Conservation (phyloP, 306 rosid species). For the Lithocarpus polystachyus region DNA sequence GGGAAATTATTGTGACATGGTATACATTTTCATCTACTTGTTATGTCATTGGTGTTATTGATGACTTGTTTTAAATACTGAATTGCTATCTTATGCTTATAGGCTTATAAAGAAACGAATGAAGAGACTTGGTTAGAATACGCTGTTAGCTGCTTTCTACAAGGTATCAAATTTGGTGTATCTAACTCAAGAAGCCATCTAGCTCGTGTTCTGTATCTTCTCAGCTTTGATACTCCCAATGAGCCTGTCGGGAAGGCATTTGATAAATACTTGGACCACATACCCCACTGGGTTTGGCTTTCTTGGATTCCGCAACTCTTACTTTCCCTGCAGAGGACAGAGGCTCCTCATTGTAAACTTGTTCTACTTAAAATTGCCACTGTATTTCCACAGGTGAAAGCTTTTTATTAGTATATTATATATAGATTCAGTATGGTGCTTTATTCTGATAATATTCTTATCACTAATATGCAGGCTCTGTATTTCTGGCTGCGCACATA, state of each 20-base stretch:
- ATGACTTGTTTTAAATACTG: conserved; percentile 20
- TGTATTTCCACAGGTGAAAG: conserved; percentile 84
- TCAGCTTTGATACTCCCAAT: conserved; percentile 88
- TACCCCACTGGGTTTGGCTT: conserved; percentile 99
- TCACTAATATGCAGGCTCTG: conserved; percentile 62
- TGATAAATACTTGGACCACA: conserved; percentile 85
- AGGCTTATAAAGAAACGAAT: conserved; percentile 87
- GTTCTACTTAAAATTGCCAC: conserved; percentile 87
- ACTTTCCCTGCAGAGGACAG: conserved; percentile 96
- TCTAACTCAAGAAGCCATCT: conserved; percentile 96
- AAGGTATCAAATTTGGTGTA: conserved; percentile 91
- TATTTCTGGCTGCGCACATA: conserved; percentile 99
- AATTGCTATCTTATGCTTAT: conserved; percentile 21
- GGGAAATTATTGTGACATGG: conserved; percentile 99
- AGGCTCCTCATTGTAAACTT: conserved; percentile 94
- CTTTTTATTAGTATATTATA: conserved; percentile 8
- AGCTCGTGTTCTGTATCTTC: conserved; percentile 94
- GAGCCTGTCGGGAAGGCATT: conserved; percentile 94
- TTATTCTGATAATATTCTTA: conserved; percentile 18
- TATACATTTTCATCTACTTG: conserved; percentile 32
- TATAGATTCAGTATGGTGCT: not conserved
- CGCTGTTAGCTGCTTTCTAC: conserved; percentile 95
- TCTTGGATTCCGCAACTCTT: conserved; percentile 99
- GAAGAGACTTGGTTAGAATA: conserved; percentile 98
- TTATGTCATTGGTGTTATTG: conserved; percentile 14